Base-by-base conservation (phyloP, 257 asterid genomes). In the Oldenlandia corymbosa region DNA sequence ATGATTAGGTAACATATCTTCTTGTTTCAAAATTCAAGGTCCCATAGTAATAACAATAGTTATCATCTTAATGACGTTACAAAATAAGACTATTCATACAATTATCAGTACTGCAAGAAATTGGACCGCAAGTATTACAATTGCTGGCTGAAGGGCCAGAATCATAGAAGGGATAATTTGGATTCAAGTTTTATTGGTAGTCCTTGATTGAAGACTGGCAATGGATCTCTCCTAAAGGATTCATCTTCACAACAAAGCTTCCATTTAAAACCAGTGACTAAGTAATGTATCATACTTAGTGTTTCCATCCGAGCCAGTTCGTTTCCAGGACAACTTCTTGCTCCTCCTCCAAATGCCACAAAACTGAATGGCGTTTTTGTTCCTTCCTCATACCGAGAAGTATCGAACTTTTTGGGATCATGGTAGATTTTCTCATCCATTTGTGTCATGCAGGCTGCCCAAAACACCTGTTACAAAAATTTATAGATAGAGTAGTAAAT, bases 331-430 rank as follows among this genome's bases (percentile, higher is more conserved):
- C 95, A 87, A 12, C 78, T 87, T 17, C 88, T 79, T 30, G 80
- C 52, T n/a, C 93, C 95, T 42, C 86, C 95, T 72, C 95, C 90
- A 7, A 84, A 84, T 21, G 90, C 86, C 41, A 80, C 45, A 75
- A 73, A 79, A 57, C 77, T 53, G 74, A 83, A 83, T 55, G 93
- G 88, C 12, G 84, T 83, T 50, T 78, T 68, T 4, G 82, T 11
- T 18, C 73, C 68, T 10, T 79, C 76, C 36, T 74, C 82, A 37
- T 78, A 82, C 21, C 86, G 67, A 2, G 71, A 64, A n/a, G 90
- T 83, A 62, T 84, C 81, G 32, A 87, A 84, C 50, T 71, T 79
- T 20, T 75, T 64, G 47, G 93, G 81, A 34, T 84, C 85, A 26
- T 71, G 74, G 60, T 83, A 88, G 30, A 81, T 78, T 39, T 53